Base-by-base conservation (phyloP, 805 yeast species). In the Candida ovalis region DNA sequence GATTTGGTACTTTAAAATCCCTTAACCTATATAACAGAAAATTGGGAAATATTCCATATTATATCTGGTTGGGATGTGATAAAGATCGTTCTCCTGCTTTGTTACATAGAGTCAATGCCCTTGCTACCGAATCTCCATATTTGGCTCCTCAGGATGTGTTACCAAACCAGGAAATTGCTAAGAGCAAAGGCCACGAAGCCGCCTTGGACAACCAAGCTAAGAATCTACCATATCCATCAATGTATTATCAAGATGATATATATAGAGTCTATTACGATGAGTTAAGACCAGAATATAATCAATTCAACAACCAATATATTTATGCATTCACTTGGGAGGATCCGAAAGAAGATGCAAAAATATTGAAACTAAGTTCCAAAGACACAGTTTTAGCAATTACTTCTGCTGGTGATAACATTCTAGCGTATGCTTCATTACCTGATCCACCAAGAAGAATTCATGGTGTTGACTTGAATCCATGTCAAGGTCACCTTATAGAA, bases 311-410 rank as follows among this genome's bases (percentile, higher is more conserved):
- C 60, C 90, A 87, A 68, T 87, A 86, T 64, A 88, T 87, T 51
- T 88, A 87, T 62, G 91, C 95, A 4, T 87, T 87, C 67, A 87
- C 95, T 6, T 87, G 96, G 96, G 96, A 87, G 67, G 96, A 88
- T 62, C 95, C 95, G 27, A 75, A 85, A 48, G 94, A 86, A 68
- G 96, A 87, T 69, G 78, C 80, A 51, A 74, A 74, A 43, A 83
- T 87, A 47, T 72, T 87, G 56, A 76, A 81, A 40, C 71, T 87
- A 58, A 70, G 73, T 28, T 67, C 80, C 13, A 74, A 76, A 27
- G 96, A 88, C 60, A 84, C 88, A 1, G 87, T 87, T 3, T 73
- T 87, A 56, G 91, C 92, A 21, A 87, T 87, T 48, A 87, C 95
- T 4, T 86, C 92, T 39, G 96, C 95, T 4, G 94, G 94, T 54